Conservation (phyloP, 768 basidiomycete genomes). For the Hysterangium stoloniferum region DNA sequence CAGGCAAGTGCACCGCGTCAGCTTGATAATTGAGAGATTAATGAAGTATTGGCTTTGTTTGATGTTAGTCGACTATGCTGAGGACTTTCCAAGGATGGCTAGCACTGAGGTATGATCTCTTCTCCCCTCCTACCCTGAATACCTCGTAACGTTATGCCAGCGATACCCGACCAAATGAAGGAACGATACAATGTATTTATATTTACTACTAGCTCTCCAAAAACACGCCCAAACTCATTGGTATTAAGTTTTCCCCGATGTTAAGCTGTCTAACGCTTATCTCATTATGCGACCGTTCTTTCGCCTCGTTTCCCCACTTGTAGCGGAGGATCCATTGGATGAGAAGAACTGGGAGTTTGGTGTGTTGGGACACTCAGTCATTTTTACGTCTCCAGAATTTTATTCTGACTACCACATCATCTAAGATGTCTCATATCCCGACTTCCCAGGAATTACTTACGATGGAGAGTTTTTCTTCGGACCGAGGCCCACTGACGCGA, state of each 20-base stretch:
- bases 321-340: constrained; percentile 36
- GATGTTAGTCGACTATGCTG: constrained; percentile 24
- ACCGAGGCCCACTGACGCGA: constrained; percentile 39
- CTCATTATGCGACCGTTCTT: constrained; percentile 74
- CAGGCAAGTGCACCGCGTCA: constrained; percentile 34
- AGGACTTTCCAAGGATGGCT: constrained; percentile 71
- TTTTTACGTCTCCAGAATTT: background rate
- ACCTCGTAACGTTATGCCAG: constrained; percentile 21
- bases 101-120: constrained; percentile 47
- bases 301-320: constrained; percentile 34
- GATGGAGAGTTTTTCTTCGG: constrained; percentile 31
- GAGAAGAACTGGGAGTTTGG: constrained; percentile 51
- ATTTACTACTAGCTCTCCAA: background rate
- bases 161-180: constrained; percentile 61
- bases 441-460: constrained; percentile 45
- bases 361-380: too few relatives aligned
- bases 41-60: background rate
- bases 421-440: constrained; percentile 37
- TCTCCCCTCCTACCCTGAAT: constrained; percentile 4
- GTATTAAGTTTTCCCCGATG: constrained; percentile 55
- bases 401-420: background rate
- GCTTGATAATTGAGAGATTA: background rate
- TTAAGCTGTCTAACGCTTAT: constrained; percentile 62
- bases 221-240: too few relatives aligned
- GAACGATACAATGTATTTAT: constrained; percentile 39